Percentiles rank a stretch among this genome's conserved stretches.
Conservation (phyloP, 2,329 filamentous ascomycete genomes). For the Claviceps spartinae region DNA sequence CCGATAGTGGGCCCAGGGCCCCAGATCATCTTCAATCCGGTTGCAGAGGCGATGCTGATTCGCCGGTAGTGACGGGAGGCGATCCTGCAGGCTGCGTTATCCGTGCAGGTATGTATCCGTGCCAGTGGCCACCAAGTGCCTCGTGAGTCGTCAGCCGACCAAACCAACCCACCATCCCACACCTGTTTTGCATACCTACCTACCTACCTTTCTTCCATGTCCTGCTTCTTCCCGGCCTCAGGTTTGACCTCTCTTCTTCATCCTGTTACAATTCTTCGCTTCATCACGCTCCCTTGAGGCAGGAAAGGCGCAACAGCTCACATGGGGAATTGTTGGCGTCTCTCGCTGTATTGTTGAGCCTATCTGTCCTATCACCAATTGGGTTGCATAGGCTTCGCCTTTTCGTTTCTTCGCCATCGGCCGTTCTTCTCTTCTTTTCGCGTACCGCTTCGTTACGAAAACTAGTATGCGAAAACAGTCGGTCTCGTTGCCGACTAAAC, state of each 20-base stretch:
- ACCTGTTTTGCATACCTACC: background rate
- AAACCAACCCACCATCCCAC: background rate
- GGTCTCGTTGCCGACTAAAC: conserved; percentile 48
- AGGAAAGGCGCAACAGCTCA: background rate
- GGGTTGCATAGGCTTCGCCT: background rate
- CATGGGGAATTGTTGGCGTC: conserved; percentile 11
- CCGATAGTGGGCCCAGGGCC: background rate
- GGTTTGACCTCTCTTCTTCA: background rate
- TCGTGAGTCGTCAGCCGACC: background rate
- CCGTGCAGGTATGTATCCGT: no score
- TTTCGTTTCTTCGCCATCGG: background rate
- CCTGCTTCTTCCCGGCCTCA: background rate
- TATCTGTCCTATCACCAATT: conserved; percentile 1
- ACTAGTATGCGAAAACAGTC: conserved; percentile 51
- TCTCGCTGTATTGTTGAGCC: conserved; percentile 12
- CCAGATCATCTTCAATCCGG: background rate
- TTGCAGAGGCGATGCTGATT: background rate
- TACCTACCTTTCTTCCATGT: background rate
- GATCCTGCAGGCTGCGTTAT: background rate
- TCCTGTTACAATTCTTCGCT: background rate
- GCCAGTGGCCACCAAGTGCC: background rate
- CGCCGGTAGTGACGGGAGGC: background rate
- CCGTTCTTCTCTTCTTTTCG: conserved; percentile 2
- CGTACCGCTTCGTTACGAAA: background rate
- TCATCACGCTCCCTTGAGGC: background rate